Conservation (phyloP, 345 rosid genomes). For the Draba incana region DNA sequence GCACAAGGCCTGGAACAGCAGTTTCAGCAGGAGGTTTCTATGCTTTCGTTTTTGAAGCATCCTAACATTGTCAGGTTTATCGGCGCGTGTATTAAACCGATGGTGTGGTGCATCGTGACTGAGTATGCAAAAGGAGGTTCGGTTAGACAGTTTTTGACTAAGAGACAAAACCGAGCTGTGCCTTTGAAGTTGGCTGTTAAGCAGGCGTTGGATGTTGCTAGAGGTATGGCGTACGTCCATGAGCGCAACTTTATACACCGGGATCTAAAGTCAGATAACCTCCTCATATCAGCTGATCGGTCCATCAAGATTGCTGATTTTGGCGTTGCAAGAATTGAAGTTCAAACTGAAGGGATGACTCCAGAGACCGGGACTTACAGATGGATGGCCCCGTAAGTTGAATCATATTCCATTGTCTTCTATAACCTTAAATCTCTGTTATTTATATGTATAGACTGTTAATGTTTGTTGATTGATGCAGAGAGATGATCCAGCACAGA, state of each 20-base stretch:
- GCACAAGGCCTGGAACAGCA: slow-evolving; percentile 48
- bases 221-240: slow-evolving; percentile 56
- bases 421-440: slow-evolving; percentile 4
- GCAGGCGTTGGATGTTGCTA: slow-evolving; percentile 58
- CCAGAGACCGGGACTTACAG: slow-evolving; percentile 58
- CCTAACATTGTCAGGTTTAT: slow-evolving; percentile 47
- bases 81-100: slow-evolving; percentile 46
- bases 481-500: slow-evolving; percentile 63
- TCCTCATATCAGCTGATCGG: slow-evolving; percentile 48
- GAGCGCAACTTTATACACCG: slow-evolving; percentile 52
- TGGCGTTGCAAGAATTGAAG: slow-evolving; percentile 55
- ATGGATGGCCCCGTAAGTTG: slow-evolving; percentile 63
- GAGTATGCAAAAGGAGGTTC: slow-evolving; percentile 54
- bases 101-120: slow-evolving; percentile 54
- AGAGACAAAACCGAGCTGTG: slow-evolving; percentile 49
- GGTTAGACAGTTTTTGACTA: slow-evolving; percentile 45
- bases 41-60: slow-evolving; percentile 44
- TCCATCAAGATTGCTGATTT: slow-evolving; percentile 62
- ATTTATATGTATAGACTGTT: slow-evolving; percentile 5
- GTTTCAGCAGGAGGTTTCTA: slow-evolving; percentile 50
- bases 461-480: slow-evolving; percentile 37
- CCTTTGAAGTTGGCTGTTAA: slow-evolving; percentile 51
- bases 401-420: slow-evolving; percentile 15
- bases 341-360: slow-evolving; percentile 54
- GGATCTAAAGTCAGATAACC: slow-evolving; percentile 57